Evolutionary conservation across 2,329 filamentous ascomycete genomes (phyloP).

Genomic region (Apiospora arundinis): DNA sequence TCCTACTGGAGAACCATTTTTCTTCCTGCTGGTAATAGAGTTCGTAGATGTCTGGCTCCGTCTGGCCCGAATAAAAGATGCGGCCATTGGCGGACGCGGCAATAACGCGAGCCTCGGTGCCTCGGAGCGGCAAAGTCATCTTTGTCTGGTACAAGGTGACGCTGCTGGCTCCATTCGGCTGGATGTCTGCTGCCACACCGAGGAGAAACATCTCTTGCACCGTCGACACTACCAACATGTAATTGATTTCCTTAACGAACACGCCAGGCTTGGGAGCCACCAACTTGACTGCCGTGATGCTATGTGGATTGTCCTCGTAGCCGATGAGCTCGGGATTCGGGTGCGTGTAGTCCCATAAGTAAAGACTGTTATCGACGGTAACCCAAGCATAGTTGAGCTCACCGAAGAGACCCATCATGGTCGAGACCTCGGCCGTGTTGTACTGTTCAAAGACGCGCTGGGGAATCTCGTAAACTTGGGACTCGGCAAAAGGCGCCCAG

Average conservation of each 20-base stretch:
- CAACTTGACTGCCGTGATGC: conserved; percentile 89
- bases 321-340: conserved; percentile 91
- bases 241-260: conserved; percentile 84
- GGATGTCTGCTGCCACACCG: conserved; percentile 75
- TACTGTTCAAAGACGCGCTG: conserved; percentile 93
- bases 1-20: conserved; percentile 91
- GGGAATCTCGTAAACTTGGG: conserved; percentile 86
- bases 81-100: conserved; percentile 83
- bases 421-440: conserved; percentile 84
- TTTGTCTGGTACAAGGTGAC: conserved; percentile 87
- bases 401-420: conserved; percentile 94
- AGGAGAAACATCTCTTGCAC: conserved; percentile 83
- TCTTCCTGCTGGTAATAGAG: conserved; percentile 97
- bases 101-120: conserved; percentile 78
- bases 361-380: conserved; percentile 92
- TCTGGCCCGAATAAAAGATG: conserved; percentile 87
- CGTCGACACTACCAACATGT: conserved; percentile 89
- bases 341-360: conserved; percentile 96
- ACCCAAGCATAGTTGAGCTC: conserved; percentile 96
- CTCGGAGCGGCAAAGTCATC: conserved; percentile 79
- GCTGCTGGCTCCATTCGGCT: conserved; percentile 71
- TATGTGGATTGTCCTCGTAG: conserved; percentile 86
- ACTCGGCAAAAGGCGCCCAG: conserved; percentile 90
- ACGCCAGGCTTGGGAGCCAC: conserved; percentile 85
- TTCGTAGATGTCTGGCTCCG: conserved; percentile 89